phyloP scores from a whole-genome alignment of 805 yeast genomes.

The Ogataea ganodermae region DNA sequence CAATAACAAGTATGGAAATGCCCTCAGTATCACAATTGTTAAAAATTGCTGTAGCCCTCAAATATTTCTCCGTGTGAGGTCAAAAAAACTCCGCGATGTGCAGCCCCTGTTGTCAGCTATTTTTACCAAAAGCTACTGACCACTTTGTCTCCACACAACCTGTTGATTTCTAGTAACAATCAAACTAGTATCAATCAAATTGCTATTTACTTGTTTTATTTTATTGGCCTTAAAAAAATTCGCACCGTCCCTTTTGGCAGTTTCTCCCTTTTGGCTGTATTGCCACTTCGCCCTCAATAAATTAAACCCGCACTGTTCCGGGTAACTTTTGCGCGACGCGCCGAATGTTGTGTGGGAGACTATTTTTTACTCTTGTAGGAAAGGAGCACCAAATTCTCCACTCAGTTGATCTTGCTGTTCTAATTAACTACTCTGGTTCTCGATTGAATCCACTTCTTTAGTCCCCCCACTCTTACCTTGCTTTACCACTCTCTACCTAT shows the following conservation, averaged over 20 bases:
- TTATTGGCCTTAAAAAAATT: conserved; percentile 19
- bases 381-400: too few species aligned
- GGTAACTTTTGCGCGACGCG: conserved; percentile 9
- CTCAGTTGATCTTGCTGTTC: too few species aligned
- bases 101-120: conserved; percentile 8
- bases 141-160: conserved; percentile 3
- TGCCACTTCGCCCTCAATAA: conserved; percentile 12
- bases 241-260: conserved; percentile 16
- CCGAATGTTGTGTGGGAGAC: conserved; percentile 5
- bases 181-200: conserved; percentile 13
- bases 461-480: too few species aligned
- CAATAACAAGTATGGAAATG: conserved; percentile 2
- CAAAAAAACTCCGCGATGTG: neutral
- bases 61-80: neutral
- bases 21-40: conserved; percentile 1
- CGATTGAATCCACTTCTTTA: too few species aligned
- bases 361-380: too few species aligned
- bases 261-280: conserved; percentile 11
- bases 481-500: too few species aligned
- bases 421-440: too few species aligned
- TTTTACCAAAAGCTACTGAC: conserved; percentile 3
- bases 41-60: conserved; percentile 4
- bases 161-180: conserved; percentile 2
- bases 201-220: conserved; percentile 21
- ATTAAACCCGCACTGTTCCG: conserved; percentile 7